Percentiles rank a stretch among this genome's conserved stretches.
phyloP scores from a whole-genome alignment of 2,329 filamentous ascomycete genomes.

The Claviceps spartinae region DNA sequence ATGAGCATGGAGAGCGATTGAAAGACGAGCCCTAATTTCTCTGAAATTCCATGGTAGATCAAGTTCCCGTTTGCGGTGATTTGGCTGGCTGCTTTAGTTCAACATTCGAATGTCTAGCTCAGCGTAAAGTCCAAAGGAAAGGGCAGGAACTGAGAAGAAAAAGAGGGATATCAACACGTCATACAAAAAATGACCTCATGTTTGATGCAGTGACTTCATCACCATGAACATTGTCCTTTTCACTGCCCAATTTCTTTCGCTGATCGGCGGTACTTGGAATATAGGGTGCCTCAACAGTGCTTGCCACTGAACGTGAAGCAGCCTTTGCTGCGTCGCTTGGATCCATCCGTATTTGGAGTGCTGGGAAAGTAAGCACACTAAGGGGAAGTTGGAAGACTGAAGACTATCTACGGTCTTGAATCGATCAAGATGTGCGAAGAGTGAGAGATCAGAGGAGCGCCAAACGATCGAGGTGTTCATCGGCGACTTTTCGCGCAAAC shows the following conservation, averaged over 20 bases:
- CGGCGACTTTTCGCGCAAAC: too few species aligned
- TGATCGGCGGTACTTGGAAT: background rate
- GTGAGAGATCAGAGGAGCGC: background rate
- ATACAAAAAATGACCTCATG: conserved; percentile 15
- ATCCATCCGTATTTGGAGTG: background rate
- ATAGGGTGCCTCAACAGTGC: background rate
- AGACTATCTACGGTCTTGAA: background rate
- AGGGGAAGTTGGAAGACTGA: background rate
- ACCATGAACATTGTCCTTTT: background rate
- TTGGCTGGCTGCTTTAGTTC: conserved; percentile 19
- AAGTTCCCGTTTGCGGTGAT: conserved; percentile 35
- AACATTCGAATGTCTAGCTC: background rate
- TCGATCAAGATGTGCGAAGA: background rate
- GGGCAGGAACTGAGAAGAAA: background rate
- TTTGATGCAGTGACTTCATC: conserved; percentile 6
- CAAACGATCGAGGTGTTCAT: background rate
- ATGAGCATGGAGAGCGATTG: conserved; percentile 26
- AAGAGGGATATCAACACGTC: background rate
- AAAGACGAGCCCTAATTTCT: conserved; percentile 29
- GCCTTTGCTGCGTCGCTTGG: too few species aligned
- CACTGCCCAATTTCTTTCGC: background rate
- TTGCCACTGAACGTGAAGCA: background rate
- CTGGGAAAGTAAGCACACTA: background rate
- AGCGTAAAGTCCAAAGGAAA: background rate
- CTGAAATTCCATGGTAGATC: conserved; percentile 30